Evolutionary conservation across 163 green algal species (phyloP).

Genomic region (Chlorella variabilis): DNA sequence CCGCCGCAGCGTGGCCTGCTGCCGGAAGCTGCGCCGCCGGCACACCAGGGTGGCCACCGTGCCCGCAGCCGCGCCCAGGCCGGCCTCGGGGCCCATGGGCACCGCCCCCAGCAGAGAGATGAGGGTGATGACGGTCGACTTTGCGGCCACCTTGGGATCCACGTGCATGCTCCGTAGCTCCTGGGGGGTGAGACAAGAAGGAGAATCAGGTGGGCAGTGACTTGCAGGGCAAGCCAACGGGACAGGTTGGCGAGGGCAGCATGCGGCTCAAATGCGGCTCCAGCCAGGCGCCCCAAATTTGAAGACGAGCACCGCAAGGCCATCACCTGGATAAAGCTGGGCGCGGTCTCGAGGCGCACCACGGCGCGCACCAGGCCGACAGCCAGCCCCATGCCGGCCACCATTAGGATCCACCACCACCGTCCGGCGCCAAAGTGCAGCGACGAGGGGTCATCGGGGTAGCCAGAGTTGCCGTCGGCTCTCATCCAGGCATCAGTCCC

Average conservation of each 20-base stretch:
- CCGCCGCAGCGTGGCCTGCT: neutral
- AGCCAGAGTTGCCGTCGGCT: constrained; percentile 10
- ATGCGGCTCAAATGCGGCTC: too few species aligned
- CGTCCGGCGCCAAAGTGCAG: constrained; percentile 19
- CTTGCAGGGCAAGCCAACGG: too few species aligned
- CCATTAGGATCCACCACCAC: constrained; percentile 28
- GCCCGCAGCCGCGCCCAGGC: constrained; percentile 6
- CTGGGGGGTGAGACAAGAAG: too few species aligned
- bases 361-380: constrained; percentile 4
- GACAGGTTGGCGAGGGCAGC: too few species aligned
- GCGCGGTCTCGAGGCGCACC: constrained; percentile 8
- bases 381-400: constrained; percentile 23
- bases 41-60: neutral
- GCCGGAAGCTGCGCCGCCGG: neutral
- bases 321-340: constrained; percentile 31
- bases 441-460: neutral
- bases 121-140: neutral
- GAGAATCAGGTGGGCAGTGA: too few species aligned
- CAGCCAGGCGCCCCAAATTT: too few species aligned
- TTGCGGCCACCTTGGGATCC: neutral
- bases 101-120: constrained; percentile 24
- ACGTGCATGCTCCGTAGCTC: too few species aligned
- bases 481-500: constrained; percentile 5
- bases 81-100: constrained; percentile 25
- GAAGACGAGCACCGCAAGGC: too few species aligned